These are phyloP conservation scores for Eleusine indica DNA, from an alignment of 176 grass and related monocot genomes.

Conservation along the genomic window DNA sequence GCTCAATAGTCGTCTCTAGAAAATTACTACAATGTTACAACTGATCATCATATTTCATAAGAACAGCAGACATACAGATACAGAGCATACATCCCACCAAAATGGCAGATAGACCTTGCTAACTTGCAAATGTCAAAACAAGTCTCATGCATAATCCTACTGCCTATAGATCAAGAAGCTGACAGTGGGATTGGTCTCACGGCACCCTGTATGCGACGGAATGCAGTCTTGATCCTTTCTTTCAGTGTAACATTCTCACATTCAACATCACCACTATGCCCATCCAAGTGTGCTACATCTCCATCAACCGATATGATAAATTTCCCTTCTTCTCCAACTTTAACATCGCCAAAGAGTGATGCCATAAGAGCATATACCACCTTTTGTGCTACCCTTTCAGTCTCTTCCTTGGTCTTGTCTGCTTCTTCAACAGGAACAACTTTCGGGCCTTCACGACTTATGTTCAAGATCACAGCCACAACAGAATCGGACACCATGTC, in stretches of 20 bases:
- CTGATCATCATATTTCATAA: not conserved
- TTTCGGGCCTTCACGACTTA: slow-evolving; percentile 77
- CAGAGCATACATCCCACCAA: not conserved
- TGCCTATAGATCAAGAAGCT: slow-evolving; percentile 43
- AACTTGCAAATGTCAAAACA: not conserved
- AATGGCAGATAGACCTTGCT: not conserved
- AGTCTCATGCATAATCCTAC: not conserved
- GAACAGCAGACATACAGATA: not conserved
- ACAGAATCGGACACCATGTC: slow-evolving; percentile 98
- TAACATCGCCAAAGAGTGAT: slow-evolving; percentile 83
- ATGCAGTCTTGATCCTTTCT: slow-evolving; percentile 75
- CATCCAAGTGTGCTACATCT: slow-evolving; percentile 62
- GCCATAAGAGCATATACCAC: slow-evolving; percentile 74
- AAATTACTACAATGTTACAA: slow-evolving; percentile 16
- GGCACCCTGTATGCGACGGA: slow-evolving; percentile 66
- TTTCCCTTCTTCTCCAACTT: slow-evolving; percentile 76
- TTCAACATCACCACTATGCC: slow-evolving; percentile 76
- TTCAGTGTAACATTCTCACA: slow-evolving; percentile 61
- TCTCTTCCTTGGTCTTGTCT: slow-evolving; percentile 63
- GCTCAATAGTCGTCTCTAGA: not conserved
- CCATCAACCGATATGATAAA: slow-evolving; percentile 71
- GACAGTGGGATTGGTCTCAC: slow-evolving; percentile 75
- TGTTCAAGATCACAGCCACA: slow-evolving; percentile 86
- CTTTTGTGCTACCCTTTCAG: slow-evolving; percentile 68
- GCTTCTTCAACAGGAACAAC: slow-evolving; percentile 58